phyloP scores from a whole-genome alignment of 2,329 filamentous ascomycete species.

The Cladosporium sp. region DNA sequence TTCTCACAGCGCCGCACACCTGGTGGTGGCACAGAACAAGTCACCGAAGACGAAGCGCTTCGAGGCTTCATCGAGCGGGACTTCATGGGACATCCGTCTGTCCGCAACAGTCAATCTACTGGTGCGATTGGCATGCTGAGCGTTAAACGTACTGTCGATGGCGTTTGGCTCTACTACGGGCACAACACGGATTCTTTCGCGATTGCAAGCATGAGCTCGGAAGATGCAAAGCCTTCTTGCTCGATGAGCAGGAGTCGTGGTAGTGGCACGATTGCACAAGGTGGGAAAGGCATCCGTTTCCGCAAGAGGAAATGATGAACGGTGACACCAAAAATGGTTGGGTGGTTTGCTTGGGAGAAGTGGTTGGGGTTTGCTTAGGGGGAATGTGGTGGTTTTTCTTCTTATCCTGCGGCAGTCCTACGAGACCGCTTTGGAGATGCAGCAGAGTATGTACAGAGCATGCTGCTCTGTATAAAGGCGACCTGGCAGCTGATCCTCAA shows the following conservation, averaged over 20 bases:
- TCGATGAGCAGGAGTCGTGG: slow-evolving; percentile 79
- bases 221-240: slow-evolving; percentile 71
- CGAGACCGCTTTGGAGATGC: not conserved
- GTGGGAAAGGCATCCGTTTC: slow-evolving; percentile 39
- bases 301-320: slow-evolving; percentile 6
- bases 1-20: slow-evolving; percentile 14
- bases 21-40: slow-evolving; percentile 47
- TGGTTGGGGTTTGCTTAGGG: no score
- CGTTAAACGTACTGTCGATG: slow-evolving; percentile 77
- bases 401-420: not conserved
- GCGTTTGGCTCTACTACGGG: slow-evolving; percentile 84
- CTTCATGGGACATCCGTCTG: slow-evolving; percentile 89
- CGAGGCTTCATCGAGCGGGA: slow-evolving; percentile 78
- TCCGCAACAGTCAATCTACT: slow-evolving; percentile 73
- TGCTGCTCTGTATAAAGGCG: not conserved
- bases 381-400: not conserved
- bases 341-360: not conserved
- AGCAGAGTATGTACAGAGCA: not conserved
- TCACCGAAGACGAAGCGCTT: slow-evolving; percentile 76
- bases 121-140: slow-evolving; percentile 88
- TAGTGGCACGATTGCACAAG: slow-evolving; percentile 53
- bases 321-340: no score
- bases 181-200: slow-evolving; percentile 92
- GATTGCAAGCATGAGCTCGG: slow-evolving; percentile 81
- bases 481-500: not conserved